Evolutionary conservation across 495 filamentous ascomycete genomes (phyloP).

Genomic region (Wilcoxina mikolae): DNA sequence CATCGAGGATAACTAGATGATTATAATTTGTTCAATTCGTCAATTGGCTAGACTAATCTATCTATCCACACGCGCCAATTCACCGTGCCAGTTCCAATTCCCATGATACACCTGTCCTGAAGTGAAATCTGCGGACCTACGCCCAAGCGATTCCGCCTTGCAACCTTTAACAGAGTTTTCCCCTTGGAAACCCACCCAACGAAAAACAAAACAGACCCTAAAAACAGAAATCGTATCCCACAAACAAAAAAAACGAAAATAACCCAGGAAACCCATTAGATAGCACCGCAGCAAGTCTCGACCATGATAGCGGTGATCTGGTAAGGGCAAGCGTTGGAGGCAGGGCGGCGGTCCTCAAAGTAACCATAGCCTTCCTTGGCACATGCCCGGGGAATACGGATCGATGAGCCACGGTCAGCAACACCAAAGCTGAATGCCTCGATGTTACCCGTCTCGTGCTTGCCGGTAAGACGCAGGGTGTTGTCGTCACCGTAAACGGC

Average conservation of each 20-base stretch:
- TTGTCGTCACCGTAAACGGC: constrained; percentile 95
- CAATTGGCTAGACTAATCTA: no score
- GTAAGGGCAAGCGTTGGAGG: constrained; percentile 92
- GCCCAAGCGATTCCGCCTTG: no score
- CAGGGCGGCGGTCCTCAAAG: constrained; percentile 93
- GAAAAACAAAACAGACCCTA: constrained; percentile 2
- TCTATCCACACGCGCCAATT: no score
- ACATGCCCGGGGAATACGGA: constrained; percentile 81
- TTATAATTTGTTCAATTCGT: no score
- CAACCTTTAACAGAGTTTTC: no score
- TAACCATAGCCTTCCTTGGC: constrained; percentile 94
- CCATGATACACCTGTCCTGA: no score
- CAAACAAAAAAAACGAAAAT: not conserved
- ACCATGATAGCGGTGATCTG: constrained; percentile 89
- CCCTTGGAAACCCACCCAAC: no score
- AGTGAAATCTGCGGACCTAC: no score
- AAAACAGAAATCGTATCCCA: not conserved
- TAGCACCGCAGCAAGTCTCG: constrained; percentile 7
- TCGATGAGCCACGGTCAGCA: constrained; percentile 84
- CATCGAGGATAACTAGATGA: no score
- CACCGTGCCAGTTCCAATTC: no score
- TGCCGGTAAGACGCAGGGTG: constrained; percentile 73
- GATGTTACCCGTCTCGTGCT: constrained; percentile 87
- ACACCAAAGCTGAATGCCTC: constrained; percentile 92
- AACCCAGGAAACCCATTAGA: constrained; percentile 3